Evolutionary conservation across 306 rosid genomes (phyloP).

Genomic region (Prosopis cineraria): DNA sequence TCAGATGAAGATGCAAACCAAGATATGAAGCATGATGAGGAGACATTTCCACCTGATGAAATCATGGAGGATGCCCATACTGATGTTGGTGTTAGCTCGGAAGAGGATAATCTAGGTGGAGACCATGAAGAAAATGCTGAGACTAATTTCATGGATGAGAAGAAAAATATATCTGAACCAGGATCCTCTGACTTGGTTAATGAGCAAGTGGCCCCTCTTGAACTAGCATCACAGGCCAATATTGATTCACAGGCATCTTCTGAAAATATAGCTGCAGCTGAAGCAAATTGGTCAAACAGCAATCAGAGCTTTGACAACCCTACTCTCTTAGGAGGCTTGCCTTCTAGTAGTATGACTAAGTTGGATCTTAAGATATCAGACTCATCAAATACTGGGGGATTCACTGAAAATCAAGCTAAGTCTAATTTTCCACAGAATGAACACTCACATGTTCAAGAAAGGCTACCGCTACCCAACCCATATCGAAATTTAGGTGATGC

Average conservation of each 20-base stretch:
- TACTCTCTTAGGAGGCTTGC: constrained; percentile 59
- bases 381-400: constrained; percentile 60
- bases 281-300: constrained; percentile 52
- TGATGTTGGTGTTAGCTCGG: constrained; percentile 52
- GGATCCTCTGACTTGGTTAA: constrained; percentile 43
- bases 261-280: constrained; percentile 46
- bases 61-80: constrained; percentile 62
- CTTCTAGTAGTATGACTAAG: constrained; percentile 58
- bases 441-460: constrained; percentile 50
- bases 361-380: constrained; percentile 59
- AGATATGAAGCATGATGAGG: constrained; percentile 48
- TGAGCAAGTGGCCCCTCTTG: constrained; percentile 46
- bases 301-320: constrained; percentile 49
- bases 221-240: constrained; percentile 54
- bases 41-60: constrained; percentile 57
- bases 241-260: constrained; percentile 49
- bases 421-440: constrained; percentile 46
- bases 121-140: constrained; percentile 54
- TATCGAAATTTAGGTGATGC: constrained; percentile 75
- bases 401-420: constrained; percentile 49
- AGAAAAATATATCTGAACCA: constrained; percentile 45
- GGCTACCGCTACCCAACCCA: constrained; percentile 75
- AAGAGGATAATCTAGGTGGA: constrained; percentile 48
- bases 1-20: constrained; percentile 41
- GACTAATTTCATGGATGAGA: constrained; percentile 40